Percentiles rank a stretch among this genome's conserved stretches.
Conservation (phyloP, 169 alveolate species). For the Plasmodium fragile region DNA sequence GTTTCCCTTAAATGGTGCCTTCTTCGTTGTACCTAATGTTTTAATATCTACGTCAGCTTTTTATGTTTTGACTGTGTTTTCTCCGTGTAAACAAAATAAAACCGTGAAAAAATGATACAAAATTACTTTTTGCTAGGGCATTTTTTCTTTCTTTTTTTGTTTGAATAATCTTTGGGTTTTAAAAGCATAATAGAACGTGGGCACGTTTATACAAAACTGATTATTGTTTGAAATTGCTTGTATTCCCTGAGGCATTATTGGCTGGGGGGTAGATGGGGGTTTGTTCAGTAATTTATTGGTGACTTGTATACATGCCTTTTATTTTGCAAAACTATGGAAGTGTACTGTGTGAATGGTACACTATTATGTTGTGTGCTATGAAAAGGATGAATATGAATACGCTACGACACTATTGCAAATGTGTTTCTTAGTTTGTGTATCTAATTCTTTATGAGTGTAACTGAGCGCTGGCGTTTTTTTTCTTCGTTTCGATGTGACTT, state of each 20-base stretch:
- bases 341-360: not conserved
- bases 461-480: not conserved
- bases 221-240: constrained; percentile 3
- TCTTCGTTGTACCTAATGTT: not conserved
- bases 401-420: not conserved
- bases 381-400: not conserved
- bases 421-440: not conserved
- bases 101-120: not conserved
- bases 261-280: not conserved
- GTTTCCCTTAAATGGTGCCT: not conserved
- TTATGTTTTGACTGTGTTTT: not conserved
- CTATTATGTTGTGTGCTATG: not conserved
- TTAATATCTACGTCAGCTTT: not conserved
- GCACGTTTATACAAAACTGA: constrained; percentile 6
- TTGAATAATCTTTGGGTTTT: constrained; percentile 25
- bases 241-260: constrained; percentile 20
- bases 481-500: not conserved
- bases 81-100: not conserved
- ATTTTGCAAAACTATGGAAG: not conserved
- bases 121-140: constrained; percentile 30
- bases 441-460: not conserved
- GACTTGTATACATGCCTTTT: not conserved
- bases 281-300: not conserved
- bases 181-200: constrained; percentile 8
- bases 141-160: constrained; percentile 39